Evolutionary conservation across 2,329 filamentous ascomycete genomes (phyloP).

Genomic region (Fusarium napiforme): DNA sequence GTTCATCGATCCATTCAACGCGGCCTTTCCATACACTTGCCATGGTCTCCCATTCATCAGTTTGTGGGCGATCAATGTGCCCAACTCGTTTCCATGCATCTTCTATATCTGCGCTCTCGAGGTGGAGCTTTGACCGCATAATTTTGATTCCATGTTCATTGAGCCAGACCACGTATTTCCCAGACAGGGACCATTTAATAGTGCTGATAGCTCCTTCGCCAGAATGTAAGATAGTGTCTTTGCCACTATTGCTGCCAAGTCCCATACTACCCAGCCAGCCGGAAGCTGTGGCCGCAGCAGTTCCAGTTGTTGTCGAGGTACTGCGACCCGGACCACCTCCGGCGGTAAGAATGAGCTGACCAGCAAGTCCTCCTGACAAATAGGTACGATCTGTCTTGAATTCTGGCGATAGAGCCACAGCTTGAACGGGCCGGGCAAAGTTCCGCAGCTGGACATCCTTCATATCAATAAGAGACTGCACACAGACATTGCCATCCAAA

Average conservation of each 20-base stretch:
- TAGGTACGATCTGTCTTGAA: slow-evolving; percentile 91
- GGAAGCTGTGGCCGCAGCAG: slow-evolving; percentile 83
- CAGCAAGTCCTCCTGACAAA: slow-evolving; percentile 88
- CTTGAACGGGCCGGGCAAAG: slow-evolving; percentile 91
- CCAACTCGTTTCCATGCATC: slow-evolving; percentile 95
- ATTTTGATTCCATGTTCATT: slow-evolving; percentile 99
- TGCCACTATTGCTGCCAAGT: slow-evolving; percentile 79
- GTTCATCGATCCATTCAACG: slow-evolving; percentile 92
- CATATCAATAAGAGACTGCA: slow-evolving; percentile 85
- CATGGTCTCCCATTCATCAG: slow-evolving; percentile 94
- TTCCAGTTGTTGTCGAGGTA: slow-evolving; percentile 86
- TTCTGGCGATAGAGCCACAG: slow-evolving; percentile 93
- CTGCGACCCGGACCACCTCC: slow-evolving; percentile 83
- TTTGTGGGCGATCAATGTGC: slow-evolving; percentile 88
- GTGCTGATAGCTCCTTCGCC: slow-evolving; percentile 91
- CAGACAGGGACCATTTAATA: slow-evolving; percentile 94
- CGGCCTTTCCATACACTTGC: slow-evolving; percentile 93
- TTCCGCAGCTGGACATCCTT: slow-evolving; percentile 93
- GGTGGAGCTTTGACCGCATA: slow-evolving; percentile 87
- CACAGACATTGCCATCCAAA: slow-evolving; percentile 94
- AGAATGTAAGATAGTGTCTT: slow-evolving; percentile 87
- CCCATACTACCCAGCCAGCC: slow-evolving; percentile 94
- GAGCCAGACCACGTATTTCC: slow-evolving; percentile 92
- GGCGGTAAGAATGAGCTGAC: slow-evolving; percentile 85
- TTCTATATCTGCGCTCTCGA: slow-evolving; percentile 80